phyloP scores from a whole-genome alignment of 192 early-diverging fungal species.

The Globomyces pollinis-pini region DNA sequence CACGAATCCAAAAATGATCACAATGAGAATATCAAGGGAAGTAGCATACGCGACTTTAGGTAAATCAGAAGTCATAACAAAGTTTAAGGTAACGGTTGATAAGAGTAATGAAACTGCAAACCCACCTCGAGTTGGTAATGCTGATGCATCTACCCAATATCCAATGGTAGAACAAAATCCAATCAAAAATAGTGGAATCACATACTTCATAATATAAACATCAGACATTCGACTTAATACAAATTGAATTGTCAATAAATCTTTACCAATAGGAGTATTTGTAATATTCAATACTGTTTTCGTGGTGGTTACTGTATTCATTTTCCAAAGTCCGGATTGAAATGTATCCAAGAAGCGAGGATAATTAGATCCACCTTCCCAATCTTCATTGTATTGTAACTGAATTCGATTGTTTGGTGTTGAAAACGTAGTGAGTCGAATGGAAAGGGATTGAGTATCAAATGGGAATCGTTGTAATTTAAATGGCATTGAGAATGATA shows the following conservation, averaged over 20 bases:
- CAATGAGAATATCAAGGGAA: not conserved
- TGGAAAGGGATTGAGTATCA: slow-evolving; percentile 10
- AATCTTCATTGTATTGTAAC: slow-evolving; percentile 1
- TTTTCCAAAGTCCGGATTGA: not conserved
- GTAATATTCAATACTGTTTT: not conserved
- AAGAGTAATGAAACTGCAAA: slow-evolving; percentile 12
- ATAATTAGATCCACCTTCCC: not conserved
- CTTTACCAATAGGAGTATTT: slow-evolving; percentile 8
- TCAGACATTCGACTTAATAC: not conserved
- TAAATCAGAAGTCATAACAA: slow-evolving; percentile 13
- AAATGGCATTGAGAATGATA: slow-evolving; percentile 6
- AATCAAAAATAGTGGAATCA: slow-evolving; percentile 14
- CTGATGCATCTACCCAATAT: slow-evolving; percentile 16
- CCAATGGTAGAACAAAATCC: slow-evolving; percentile 4
- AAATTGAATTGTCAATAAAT: slow-evolving; percentile 6
- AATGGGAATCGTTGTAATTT: slow-evolving; percentile 12
- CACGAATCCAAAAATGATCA: not conserved
- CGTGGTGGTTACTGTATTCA: not conserved
- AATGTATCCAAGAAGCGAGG: not conserved
- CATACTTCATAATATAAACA: slow-evolving; percentile 11
- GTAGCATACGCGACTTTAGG: slow-evolving; percentile 9
- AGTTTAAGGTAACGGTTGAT: slow-evolving; percentile 14
- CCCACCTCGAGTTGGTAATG: slow-evolving; percentile 5
- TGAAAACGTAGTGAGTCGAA: slow-evolving; percentile 11
- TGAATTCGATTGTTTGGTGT: not conserved